phyloP scores from a whole-genome alignment of 129 eudicot species.

The Lactuca sativa region DNA sequence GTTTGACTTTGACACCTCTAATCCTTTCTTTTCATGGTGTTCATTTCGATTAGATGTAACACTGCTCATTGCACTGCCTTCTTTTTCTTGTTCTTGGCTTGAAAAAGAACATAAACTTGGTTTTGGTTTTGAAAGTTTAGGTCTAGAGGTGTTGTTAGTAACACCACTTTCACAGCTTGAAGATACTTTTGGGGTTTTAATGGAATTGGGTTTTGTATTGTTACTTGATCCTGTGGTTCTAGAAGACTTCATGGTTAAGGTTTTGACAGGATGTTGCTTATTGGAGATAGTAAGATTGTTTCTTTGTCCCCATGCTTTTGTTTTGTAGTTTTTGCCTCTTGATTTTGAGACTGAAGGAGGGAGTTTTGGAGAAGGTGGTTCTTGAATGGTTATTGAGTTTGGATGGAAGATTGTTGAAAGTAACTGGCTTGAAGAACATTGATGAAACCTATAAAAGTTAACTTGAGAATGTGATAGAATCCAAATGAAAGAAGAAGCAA shows the following conservation, averaged over 20 bases:
- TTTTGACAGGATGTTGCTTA: constrained; percentile 42
- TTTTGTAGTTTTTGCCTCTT: constrained; percentile 53
- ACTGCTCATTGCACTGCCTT: constrained; percentile 36
- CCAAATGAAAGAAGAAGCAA: neutral
- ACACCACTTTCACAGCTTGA: constrained; percentile 32
- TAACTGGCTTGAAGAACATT: constrained; percentile 47
- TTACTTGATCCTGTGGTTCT: neutral
- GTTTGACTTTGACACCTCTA: constrained; percentile 30
- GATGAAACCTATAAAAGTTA: constrained; percentile 51
- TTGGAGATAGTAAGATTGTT: constrained; percentile 14
- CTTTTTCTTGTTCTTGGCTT: constrained; percentile 23
- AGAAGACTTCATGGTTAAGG: constrained; percentile 25
- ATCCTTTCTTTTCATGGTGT: constrained; percentile 28
- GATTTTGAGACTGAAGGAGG: constrained; percentile 65
- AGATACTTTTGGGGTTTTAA: constrained; percentile 17
- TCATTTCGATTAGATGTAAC: constrained; percentile 35
- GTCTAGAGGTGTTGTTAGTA: constrained; percentile 20
- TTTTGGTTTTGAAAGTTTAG: constrained; percentile 11
- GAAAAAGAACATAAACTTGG: constrained; percentile 28
- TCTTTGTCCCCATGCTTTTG: constrained; percentile 38
- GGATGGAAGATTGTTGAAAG: constrained; percentile 36
- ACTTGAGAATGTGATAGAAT: neutral
- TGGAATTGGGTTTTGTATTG: neutral
- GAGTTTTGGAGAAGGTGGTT: constrained; percentile 52
- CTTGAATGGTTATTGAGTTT: constrained; percentile 32